Conservation (phyloP, 805 yeast species). For the Cyberlindnera saturnus region DNA sequence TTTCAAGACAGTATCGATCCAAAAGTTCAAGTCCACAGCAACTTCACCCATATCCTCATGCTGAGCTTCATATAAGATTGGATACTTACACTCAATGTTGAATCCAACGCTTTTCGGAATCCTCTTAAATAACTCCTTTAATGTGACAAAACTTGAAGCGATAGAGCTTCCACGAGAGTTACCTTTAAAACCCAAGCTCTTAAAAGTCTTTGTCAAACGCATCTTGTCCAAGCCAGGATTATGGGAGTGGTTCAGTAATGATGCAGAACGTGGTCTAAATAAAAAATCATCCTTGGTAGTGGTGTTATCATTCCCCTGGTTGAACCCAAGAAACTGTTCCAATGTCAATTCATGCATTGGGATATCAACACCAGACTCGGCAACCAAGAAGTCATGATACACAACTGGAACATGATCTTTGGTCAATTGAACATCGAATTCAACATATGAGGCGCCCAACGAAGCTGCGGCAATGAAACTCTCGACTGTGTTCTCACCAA, state of each 20-base stretch:
- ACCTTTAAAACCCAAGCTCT: slow-evolving; percentile 84
- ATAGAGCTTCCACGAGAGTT: slow-evolving; percentile 83
- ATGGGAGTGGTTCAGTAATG: slow-evolving; percentile 10
- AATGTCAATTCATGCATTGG: slow-evolving; percentile 91
- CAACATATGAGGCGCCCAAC: slow-evolving; percentile 93
- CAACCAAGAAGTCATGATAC: slow-evolving; percentile 90
- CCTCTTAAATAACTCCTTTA: slow-evolving; percentile 75
- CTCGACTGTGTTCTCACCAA: slow-evolving; percentile 94
- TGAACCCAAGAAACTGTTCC: slow-evolving; percentile 73
- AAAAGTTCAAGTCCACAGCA: slow-evolving; percentile 75
- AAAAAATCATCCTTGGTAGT: slow-evolving; percentile 25
- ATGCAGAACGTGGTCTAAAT: slow-evolving; percentile 24
- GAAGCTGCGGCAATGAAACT: slow-evolving; percentile 95
- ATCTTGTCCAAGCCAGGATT: slow-evolving; percentile 46
- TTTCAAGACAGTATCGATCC: slow-evolving; percentile 82
- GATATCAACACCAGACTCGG: slow-evolving; percentile 92
- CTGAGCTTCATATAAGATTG: slow-evolving; percentile 91
- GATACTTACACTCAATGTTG: slow-evolving; percentile 91
- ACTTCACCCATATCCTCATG: slow-evolving; percentile 82
- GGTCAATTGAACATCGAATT: slow-evolving; percentile 93
- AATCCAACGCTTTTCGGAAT: slow-evolving; percentile 84
- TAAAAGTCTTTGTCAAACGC: slow-evolving; percentile 85
- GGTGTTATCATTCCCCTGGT: slow-evolving; percentile 22
- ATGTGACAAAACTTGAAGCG: slow-evolving; percentile 87
- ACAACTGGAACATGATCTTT: slow-evolving; percentile 89